Conservation (phyloP, 1,139 yeast genomes). For the Scheffersomyces parashehatae region DNA sequence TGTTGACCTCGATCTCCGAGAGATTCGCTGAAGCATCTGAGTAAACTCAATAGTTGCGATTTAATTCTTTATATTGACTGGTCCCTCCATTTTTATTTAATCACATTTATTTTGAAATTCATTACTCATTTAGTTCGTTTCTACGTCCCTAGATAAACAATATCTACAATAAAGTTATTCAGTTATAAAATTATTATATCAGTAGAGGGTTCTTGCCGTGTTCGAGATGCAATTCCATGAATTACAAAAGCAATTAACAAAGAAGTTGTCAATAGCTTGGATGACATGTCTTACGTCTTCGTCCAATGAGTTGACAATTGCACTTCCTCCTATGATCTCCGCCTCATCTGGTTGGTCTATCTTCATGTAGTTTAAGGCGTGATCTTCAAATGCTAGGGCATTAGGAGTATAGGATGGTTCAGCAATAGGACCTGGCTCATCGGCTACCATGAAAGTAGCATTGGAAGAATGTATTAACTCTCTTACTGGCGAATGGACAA, state of each 20-base stretch:
- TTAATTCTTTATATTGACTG: neutral
- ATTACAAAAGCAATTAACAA: slow-evolving; percentile 14
- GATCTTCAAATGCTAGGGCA: slow-evolving; percentile 26
- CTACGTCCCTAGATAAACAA: neutral
- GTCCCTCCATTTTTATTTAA: neutral
- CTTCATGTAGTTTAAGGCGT: slow-evolving; percentile 18
- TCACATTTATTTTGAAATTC: neutral
- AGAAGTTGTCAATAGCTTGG: slow-evolving; percentile 19
- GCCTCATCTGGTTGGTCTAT: slow-evolving; percentile 8
- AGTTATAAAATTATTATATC: neutral
- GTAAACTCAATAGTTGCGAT: slow-evolving; percentile 32
- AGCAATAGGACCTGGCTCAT: no score
- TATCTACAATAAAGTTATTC: neutral
- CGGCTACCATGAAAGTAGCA: no score
- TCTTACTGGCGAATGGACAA: neutral
- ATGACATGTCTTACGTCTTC: slow-evolving; percentile 18
- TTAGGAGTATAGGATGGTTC: slow-evolving; percentile 23
- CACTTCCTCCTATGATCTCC: slow-evolving; percentile 7
- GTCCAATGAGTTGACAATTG: slow-evolving; percentile 18
- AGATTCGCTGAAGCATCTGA: slow-evolving; percentile 95
- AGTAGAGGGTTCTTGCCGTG: neutral
- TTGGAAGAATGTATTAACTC: no score
- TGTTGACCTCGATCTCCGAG: slow-evolving; percentile 76
- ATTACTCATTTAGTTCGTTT: neutral
- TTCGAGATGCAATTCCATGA: neutral